Evolutionary conservation across 371 early-diverging fungal genomes (phyloP).

Genomic region (Parasitella parasitica): DNA sequence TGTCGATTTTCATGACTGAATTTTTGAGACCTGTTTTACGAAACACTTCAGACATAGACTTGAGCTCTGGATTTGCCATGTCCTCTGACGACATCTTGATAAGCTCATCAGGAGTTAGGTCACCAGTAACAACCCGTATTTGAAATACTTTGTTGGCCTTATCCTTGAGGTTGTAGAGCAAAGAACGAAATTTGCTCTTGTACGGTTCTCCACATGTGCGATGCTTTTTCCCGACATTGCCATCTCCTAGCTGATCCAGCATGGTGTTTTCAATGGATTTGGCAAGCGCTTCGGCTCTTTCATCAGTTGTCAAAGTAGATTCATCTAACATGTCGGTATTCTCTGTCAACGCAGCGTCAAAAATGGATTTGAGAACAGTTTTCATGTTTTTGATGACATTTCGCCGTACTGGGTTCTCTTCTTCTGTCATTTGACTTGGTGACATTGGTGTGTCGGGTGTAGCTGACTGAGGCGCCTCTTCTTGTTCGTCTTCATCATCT

Average conservation of each 20-base stretch:
- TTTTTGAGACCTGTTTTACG: slow-evolving; percentile 64
- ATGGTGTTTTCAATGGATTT: slow-evolving; percentile 38
- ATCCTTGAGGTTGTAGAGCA: slow-evolving; percentile 77
- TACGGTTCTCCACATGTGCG: slow-evolving; percentile 57
- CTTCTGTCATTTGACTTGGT: slow-evolving; percentile 34
- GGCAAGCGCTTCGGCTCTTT: slow-evolving; percentile 22
- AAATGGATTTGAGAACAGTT: slow-evolving; percentile 30
- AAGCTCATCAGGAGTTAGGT: slow-evolving; percentile 57
- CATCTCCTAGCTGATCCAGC: slow-evolving; percentile 37
- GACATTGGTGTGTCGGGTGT: slow-evolving; percentile 16
- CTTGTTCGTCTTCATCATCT: neutral
- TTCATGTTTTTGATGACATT: slow-evolving; percentile 59
- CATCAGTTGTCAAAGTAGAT: slow-evolving; percentile 4
- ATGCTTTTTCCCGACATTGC: neutral
- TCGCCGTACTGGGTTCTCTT: slow-evolving; percentile 55
- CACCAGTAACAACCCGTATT: slow-evolving; percentile 64
- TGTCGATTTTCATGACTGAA: slow-evolving; percentile 57
- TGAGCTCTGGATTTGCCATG: slow-evolving; percentile 74
- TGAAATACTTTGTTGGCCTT: slow-evolving; percentile 70
- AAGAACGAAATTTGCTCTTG: slow-evolving; percentile 72
- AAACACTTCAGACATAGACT: slow-evolving; percentile 60
- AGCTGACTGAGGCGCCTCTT: slow-evolving; percentile 1
- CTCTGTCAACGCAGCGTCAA: slow-evolving; percentile 26
- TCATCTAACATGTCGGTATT: slow-evolving; percentile 28
- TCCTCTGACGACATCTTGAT: slow-evolving; percentile 75